phyloP scores from a whole-genome alignment of 441 rosid genomes.

The Flueggea neowawraea region DNA sequence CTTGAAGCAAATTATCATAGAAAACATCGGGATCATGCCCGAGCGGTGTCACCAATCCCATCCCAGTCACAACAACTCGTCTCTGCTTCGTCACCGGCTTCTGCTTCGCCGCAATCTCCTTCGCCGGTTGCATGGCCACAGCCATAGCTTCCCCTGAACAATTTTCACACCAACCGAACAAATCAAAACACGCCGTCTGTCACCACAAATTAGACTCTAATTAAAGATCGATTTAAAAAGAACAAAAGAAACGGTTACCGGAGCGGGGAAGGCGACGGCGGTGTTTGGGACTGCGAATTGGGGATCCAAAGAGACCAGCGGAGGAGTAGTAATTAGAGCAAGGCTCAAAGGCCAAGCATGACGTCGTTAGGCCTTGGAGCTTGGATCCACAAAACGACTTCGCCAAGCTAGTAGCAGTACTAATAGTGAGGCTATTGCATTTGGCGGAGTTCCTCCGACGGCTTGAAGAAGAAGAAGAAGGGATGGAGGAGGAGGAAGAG shows the following conservation, averaged over 20 bases:
- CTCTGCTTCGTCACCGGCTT: conserved; percentile 69
- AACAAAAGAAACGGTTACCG: no score
- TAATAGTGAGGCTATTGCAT: conserved; percentile 11
- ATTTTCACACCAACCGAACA: neutral
- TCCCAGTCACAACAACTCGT: conserved; percentile 92
- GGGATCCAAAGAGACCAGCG: conserved; percentile 50
- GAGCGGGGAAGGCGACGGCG: no score
- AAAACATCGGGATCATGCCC: conserved; percentile 78
- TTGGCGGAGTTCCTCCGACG: no score
- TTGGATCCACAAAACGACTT: conserved; percentile 45
- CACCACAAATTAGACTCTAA: no score
- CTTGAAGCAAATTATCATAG: conserved; percentile 83
- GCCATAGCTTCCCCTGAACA: conserved; percentile 63
- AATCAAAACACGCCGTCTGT: neutral
- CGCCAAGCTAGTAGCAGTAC: no score
- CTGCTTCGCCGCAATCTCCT: conserved; percentile 45
- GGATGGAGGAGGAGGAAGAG: neutral
- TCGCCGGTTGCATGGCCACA: conserved; percentile 62
- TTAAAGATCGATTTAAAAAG: neutral
- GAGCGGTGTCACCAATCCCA: conserved; percentile 81
- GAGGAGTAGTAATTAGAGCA: conserved; percentile 52
- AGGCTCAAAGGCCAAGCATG: conserved; percentile 73
- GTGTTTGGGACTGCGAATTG: conserved; percentile 3
- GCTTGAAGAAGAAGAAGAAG: neutral
- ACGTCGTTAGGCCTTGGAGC: conserved; percentile 51